Evolutionary conservation across 2,329 filamentous ascomycete genomes (phyloP), one percentile per base, ranked within the genome.

Genomic region (Zymoseptoria tritici): DNA sequence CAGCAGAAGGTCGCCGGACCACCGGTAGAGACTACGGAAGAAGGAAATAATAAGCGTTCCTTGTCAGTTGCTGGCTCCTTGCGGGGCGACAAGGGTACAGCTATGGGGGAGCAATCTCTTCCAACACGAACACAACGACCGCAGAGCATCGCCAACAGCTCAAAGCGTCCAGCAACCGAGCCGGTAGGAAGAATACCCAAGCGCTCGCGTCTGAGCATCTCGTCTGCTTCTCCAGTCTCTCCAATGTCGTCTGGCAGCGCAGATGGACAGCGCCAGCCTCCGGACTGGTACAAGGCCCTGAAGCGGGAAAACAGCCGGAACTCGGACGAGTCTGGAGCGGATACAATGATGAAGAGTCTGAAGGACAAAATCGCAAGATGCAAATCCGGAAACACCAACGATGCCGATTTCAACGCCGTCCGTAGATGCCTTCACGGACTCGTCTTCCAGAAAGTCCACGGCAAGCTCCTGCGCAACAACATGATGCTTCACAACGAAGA

Each of bases 401-500:
- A 62, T 7, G 3, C 49, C 8, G 21, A 42, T 1, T 70, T 75
- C 55, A 66, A 73, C 5, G 62, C 71, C 6, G 71, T 79, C 4
- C 68, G 75, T 0, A 59, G 72, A 2, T 60, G 68, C 2, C 63
- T 80, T 0, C 77, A 79, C 62, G 71, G 73, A 22, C 69, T 76
- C 0, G 70, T 75, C 11, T 76, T 79, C 49, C 58, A 74, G 0
- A 52, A 62, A 0, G 73, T 79, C 9, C 67, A 69, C 16, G 63
- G 59, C 0, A 64, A 66, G 20, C 66, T 75, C 0, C 56, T 79
- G 1, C 68, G 71, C 1, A 72, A 71, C 50, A 66, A 70, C 1
- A 64, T 68, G 1, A 74, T 79, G 55, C 67, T 80, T 0, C 62
- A 72, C 31, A 67, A 75, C 26, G 62, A 69, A 2, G 61, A 60